Evolutionary conservation across 1,284 basidiomycete genomes (phyloP), one percentile per base, ranked within the genome.

Genomic region (Agroathelia rolfsii): DNA sequence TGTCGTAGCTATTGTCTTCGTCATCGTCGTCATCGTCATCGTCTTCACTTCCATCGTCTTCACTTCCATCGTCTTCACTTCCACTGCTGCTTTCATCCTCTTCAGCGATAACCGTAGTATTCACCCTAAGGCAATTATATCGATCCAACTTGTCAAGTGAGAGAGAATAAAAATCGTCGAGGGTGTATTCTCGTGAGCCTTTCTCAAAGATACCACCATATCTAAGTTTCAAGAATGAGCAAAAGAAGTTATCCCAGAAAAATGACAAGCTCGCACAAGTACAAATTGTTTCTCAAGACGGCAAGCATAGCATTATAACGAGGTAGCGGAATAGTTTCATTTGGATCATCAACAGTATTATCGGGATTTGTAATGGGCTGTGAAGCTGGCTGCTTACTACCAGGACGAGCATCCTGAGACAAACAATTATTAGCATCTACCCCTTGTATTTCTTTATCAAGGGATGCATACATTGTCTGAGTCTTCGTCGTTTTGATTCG

Each of bases 281-380:
- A 93, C 1, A 93, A 57, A 0, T 80, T 89, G 52, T 93, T 94
- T 20, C 79, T 72, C 30, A 89, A 65, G 2, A 94, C 78, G 0
- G 88, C 80, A 6, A 94, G 63, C 88, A 95, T 94, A 2, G 86
- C 72, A 45, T 95, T 95, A 57, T 93, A 95, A n/a, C 90, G 67
- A 1, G 77, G 69, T 6, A 84, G 60, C 0, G 92, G 92, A 0
- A 69, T 57, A 0, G 79, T 79, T 39, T 72, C 59, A 21, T 65
- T 59, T 0, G 88, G 86, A 47, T 92, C 87, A 35, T 87, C 76
- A 0, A 64, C 61, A 43, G 84, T 76, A 16, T 61, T 49, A 11
- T 70, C 62, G 3, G 46, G 38, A 17, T 54, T 52, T 7, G n/a
- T n/a, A n/a, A n/a, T n/a, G n/a, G n/a, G n/a, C n/a, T n/a, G n/a